Conservation (phyloP, 1,284 basidiomycete genomes). For the Ustilago xerochloae region DNA sequence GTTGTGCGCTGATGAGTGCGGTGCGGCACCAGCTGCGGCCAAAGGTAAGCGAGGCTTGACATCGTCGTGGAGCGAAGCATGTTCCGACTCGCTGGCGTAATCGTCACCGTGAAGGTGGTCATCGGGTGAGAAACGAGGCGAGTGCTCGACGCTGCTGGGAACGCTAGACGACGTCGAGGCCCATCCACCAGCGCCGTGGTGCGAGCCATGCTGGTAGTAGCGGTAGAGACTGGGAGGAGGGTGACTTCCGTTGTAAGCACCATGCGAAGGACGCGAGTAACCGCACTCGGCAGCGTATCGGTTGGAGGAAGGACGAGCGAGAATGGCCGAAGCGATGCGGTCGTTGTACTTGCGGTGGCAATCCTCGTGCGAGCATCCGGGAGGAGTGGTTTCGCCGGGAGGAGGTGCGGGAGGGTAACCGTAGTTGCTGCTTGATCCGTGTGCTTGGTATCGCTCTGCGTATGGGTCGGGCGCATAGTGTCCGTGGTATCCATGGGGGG, state of each 20-base stretch:
- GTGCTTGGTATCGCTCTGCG: conserved; percentile 33
- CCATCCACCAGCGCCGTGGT: conserved; percentile 39
- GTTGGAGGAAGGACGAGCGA: conserved; percentile 25
- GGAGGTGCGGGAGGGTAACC: conserved; percentile 14
- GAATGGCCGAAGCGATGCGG: conserved; percentile 53
- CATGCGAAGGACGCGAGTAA: conserved; percentile 35
- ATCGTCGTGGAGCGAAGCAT: conserved; percentile 39
- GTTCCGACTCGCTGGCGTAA: conserved; percentile 58
- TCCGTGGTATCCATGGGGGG: conserved; percentile 21
- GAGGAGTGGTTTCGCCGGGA: conserved; percentile 37
- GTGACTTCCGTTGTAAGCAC: conserved; percentile 36
- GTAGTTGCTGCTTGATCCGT: conserved; percentile 18
- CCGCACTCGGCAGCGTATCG: conserved; percentile 35
- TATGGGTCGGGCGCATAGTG: conserved; percentile 44
- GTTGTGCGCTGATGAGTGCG: conserved; percentile 17
- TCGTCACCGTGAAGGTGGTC: conserved; percentile 59
- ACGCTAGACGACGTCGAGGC: conserved; percentile 60
- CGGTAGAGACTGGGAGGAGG: conserved; percentile 51
- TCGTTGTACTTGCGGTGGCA: conserved; percentile 63
- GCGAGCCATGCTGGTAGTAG: conserved; percentile 47
- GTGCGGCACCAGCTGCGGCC: conserved; percentile 3
- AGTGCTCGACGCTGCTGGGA: conserved; percentile 64
- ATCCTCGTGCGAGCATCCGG: conserved; percentile 60
- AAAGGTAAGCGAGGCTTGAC: conserved; percentile 31
- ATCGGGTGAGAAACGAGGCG: conserved; percentile 60